These are phyloP conservation scores for Tricholoma flavovirens DNA, from an alignment of 768 basidiomycete genomes.

Conservation along the genomic window DNA sequence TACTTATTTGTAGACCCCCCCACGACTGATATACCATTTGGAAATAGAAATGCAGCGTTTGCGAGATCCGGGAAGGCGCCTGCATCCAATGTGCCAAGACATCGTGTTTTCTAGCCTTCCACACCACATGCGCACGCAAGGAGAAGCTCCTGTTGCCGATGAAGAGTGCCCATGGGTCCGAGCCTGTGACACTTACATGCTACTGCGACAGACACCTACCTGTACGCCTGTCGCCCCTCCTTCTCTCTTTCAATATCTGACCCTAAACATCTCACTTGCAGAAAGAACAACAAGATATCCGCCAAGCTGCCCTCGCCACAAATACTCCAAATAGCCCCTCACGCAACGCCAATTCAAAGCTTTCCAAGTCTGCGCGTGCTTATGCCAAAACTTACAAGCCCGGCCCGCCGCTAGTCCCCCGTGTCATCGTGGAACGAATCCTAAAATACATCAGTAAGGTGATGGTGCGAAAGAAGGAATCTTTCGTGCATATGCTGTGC, in stretches of 20 bases:
- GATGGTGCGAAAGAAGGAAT: conserved; percentile 64
- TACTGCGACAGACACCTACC: conserved; percentile 92
- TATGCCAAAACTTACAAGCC: conserved; percentile 90
- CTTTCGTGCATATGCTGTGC: conserved; percentile 74
- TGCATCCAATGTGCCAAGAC: conserved; percentile 95
- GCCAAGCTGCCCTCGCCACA: conserved; percentile 46
- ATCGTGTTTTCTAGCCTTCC: conserved; percentile 90
- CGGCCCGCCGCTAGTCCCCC: conserved; percentile 89
- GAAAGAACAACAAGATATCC: conserved; percentile 66
- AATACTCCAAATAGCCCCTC: conserved; percentile 33
- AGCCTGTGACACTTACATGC: conserved; percentile 66
- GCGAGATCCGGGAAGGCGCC: conserved; percentile 57
- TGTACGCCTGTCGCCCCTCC: conserved; percentile 38
- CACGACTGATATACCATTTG: neutral
- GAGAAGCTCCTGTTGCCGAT: conserved; percentile 81
- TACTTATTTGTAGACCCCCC: neutral
- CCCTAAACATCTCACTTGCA: conserved; percentile 21
- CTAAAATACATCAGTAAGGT: conserved; percentile 68
- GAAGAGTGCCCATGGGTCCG: conserved; percentile 75
- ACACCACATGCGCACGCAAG: conserved; percentile 88
- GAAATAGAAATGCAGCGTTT: conserved; percentile 43
- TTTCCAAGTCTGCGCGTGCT: conserved; percentile 79
- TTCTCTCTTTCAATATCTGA: neutral
- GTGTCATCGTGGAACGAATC: conserved; percentile 76
- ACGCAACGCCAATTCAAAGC: conserved; percentile 29